phyloP scores from a whole-genome alignment of 2,329 filamentous ascomycete genomes.

The Talaromyces sp. region DNA sequence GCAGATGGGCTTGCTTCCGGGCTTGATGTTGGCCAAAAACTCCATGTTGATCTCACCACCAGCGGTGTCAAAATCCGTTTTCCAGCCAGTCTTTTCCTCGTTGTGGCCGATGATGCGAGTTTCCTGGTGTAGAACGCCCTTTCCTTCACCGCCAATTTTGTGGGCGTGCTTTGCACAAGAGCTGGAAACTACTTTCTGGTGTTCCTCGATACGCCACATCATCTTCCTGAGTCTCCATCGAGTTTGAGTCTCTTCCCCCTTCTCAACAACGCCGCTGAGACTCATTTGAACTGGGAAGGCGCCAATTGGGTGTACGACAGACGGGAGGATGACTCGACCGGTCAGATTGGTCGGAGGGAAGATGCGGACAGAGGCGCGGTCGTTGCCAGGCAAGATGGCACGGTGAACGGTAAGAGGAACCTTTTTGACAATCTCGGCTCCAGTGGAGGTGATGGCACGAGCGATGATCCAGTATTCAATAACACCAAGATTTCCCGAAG shows the following conservation, averaged over 20 bases:
- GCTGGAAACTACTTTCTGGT: constrained; percentile 71
- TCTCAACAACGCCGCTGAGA: constrained; percentile 80
- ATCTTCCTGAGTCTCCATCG: constrained; percentile 90
- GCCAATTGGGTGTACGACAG: constrained; percentile 81
- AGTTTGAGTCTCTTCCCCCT: constrained; percentile 64
- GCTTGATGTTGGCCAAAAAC: constrained; percentile 64
- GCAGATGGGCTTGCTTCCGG: constrained; percentile 65
- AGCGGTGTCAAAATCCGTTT: constrained; percentile 67
- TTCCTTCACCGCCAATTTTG: constrained; percentile 62
- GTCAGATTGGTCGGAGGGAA: constrained; percentile 96
- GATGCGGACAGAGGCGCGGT: constrained; percentile 86
- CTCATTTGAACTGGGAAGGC: constrained; percentile 75
- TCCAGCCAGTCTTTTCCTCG: constrained; percentile 86
- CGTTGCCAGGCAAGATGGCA: constrained; percentile 71
- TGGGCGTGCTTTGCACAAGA: constrained; percentile 74
- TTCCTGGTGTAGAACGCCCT: constrained; percentile 71
- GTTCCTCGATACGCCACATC: constrained; percentile 90
- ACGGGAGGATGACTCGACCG: constrained; percentile 74
- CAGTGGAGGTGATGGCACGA: constrained; percentile 57
- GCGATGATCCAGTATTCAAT: constrained; percentile 78
- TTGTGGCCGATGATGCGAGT: constrained; percentile 74
- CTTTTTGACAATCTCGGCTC: constrained; percentile 62
- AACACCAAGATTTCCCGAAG: constrained; percentile 67
- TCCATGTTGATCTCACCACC: constrained; percentile 77
- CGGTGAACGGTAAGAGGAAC: constrained; percentile 72